These are phyloP conservation scores for Favolaschia claudopus DNA, from an alignment of 768 basidiomycete species.

Conservation along the genomic window DNA sequence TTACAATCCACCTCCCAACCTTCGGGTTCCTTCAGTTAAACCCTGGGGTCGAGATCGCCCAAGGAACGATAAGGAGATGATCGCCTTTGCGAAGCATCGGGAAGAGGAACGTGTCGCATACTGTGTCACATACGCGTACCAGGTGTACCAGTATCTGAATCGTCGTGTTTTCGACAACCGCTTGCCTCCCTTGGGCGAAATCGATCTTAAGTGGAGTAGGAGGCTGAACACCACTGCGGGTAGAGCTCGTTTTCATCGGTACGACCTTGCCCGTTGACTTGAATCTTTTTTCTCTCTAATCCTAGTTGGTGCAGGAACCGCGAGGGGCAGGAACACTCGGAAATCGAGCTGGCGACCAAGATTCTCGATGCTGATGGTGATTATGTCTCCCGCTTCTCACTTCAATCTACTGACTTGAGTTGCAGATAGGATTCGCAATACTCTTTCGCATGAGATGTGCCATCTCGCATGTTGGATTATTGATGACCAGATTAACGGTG, in stretches of 20 bases:
- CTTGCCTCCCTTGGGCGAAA: slow-evolving; percentile 53
- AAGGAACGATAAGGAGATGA: no score
- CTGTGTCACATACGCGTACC: no score
- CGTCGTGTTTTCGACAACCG: slow-evolving; percentile 58
- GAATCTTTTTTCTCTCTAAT: not conserved
- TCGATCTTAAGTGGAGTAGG: slow-evolving; percentile 72
- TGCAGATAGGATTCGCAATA: slow-evolving; percentile 80
- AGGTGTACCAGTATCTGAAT: no score
- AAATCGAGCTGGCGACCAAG: slow-evolving; percentile 85
- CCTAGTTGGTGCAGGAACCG: slow-evolving; percentile 38
- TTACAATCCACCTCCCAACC: no score
- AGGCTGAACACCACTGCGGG: slow-evolving; percentile 74
- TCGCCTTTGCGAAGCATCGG: no score
- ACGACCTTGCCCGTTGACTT: slow-evolving; percentile 15
- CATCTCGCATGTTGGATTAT: slow-evolving; percentile 90
- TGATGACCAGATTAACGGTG: slow-evolving; percentile 70
- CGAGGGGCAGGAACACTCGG: slow-evolving; percentile 63
- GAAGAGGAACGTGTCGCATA: no score
- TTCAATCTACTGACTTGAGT: not conserved
- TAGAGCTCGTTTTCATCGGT: slow-evolving; percentile 71
- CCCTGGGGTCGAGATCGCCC: no score
- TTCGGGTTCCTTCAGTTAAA: no score
- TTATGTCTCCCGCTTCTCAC: slow-evolving; percentile 23
- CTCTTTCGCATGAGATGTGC: slow-evolving; percentile 92
- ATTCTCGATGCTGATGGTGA: slow-evolving; percentile 80